Evolutionary conservation across 2,329 filamentous ascomycete genomes (phyloP), one percentile per base, ranked within the genome.

Genomic region (Cladophialophora immunda): DNA sequence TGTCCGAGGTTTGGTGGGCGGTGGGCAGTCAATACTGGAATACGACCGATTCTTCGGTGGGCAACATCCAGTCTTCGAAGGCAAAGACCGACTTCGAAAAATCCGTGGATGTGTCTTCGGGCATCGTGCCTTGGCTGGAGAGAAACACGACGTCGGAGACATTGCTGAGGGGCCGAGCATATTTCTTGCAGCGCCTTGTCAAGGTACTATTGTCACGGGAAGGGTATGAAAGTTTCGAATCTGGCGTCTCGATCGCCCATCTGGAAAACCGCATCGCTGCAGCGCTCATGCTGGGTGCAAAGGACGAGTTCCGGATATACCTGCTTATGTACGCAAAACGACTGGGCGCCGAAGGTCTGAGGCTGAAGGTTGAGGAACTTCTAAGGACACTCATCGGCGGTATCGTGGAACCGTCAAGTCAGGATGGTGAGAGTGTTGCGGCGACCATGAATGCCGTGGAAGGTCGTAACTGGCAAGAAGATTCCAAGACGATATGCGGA

Each of bases 1-100:
- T 99, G n/a, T 97, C 93, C 1, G 96, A 99, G 77, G 87, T 92
- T 1, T 99, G 95, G 95, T 99, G 95, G 93, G 94, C 94, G 0
- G 93, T 98, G 0, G 94, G 94, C 19, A 97, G 92, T 73, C 95
- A 99, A 77, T 99, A 99, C 78, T 99, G 95, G 96, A 98, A 99
- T 78, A 96, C 93, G 0, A 97, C 93, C 61, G 95, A 97, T 75
- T 93, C 93, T 1, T 93, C 93, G 0, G 89, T 97, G 61, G 90
- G 91, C 56, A 92, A 93, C 58, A 80, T 97, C 41, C 92, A 56
- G 47, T 67, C 70, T 1, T 90, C 89, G 0, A 88, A 89, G 9
- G 85, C 90, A 7, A 88, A 90, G 0, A 83, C 88, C 1, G 83
- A 83, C 47, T 79, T 82, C 8, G 78, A 81, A 67, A 82, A 84